phyloP scores from a whole-genome alignment of 139 green algal genomes.

The Chlorella sp. region DNA sequence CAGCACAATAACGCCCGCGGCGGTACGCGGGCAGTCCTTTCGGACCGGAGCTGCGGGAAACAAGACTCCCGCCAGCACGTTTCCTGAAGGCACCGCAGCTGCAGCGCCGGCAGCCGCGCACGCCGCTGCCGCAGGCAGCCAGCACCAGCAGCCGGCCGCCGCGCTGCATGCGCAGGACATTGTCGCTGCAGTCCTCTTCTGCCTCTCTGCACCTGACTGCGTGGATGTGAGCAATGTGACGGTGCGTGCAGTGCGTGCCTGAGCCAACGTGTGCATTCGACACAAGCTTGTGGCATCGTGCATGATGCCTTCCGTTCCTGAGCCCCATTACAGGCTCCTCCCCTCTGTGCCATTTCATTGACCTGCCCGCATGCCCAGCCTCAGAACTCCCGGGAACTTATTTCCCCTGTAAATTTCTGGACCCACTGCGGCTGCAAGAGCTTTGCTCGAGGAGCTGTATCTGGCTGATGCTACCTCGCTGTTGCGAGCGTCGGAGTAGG shows the following conservation, averaged over 20 bases:
- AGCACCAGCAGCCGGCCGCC: neutral
- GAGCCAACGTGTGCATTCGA: neutral
- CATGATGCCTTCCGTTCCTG: neutral
- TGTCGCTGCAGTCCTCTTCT: slow-evolving; percentile 68
- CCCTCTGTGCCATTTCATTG: neutral
- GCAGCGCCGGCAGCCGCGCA: neutral
- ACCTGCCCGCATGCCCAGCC: no score
- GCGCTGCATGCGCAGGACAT: slow-evolving; percentile 66
- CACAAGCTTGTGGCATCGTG: neutral
- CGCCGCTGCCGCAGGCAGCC: neutral
- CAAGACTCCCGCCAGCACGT: slow-evolving; percentile 6
- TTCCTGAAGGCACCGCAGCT: neutral
- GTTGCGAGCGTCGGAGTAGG: no score
- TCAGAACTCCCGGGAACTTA: no score
- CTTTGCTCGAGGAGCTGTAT: no score
- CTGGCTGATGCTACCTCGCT: no score
- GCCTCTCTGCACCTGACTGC: slow-evolving; percentile 65
- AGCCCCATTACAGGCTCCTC: no score
- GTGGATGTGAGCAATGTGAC: slow-evolving; percentile 82
- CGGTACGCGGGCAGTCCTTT: slow-evolving; percentile 77
- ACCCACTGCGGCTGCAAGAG: no score
- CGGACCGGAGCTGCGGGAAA: slow-evolving; percentile 25
- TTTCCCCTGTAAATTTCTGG: no score
- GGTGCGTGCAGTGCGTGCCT: slow-evolving; percentile 46
- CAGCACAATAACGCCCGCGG: slow-evolving; percentile 69